Conservation (phyloP, 2,329 filamentous ascomycete species). For the Penicillium capsulatum region DNA sequence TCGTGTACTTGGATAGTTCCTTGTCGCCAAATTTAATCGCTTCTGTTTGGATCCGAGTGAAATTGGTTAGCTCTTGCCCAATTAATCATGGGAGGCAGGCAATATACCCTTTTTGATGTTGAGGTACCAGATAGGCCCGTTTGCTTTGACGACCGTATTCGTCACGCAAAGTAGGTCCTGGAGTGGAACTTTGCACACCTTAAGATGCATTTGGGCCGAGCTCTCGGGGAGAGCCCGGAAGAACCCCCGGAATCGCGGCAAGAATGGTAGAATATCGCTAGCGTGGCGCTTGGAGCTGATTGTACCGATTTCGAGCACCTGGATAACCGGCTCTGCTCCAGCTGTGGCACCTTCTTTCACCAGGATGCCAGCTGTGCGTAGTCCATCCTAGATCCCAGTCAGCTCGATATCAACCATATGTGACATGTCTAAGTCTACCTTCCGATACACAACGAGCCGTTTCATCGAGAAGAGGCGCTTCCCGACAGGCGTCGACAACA, state of each 20-base stretch:
- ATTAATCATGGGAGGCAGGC: not conserved
- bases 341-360: constrained; percentile 68
- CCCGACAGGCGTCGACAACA: constrained; percentile 77
- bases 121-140: constrained; percentile 46
- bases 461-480: constrained; percentile 72
- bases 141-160: constrained; percentile 56
- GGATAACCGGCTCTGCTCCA: constrained; percentile 64
- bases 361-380: constrained; percentile 76
- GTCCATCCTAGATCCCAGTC: constrained; percentile 57
- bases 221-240: constrained; percentile 65
- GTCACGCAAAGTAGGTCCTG: constrained; percentile 82
- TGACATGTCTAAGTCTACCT: constrained; percentile 34
- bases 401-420: constrained; percentile 12
- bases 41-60: constrained; percentile 36
- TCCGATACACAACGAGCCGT: constrained; percentile 76
- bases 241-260: constrained; percentile 64
- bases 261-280: constrained; percentile 81
- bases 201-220: constrained; percentile 64
- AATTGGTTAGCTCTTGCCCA: constrained; percentile 8
- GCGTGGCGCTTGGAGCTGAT: constrained; percentile 66
- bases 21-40: constrained; percentile 60
- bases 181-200: constrained; percentile 66
- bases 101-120: constrained; percentile 48
- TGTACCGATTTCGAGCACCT: constrained; percentile 72
- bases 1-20: constrained; percentile 64